Conservation (phyloP, 2,329 filamentous ascomycete species). For the Emergomyces orientalis region DNA sequence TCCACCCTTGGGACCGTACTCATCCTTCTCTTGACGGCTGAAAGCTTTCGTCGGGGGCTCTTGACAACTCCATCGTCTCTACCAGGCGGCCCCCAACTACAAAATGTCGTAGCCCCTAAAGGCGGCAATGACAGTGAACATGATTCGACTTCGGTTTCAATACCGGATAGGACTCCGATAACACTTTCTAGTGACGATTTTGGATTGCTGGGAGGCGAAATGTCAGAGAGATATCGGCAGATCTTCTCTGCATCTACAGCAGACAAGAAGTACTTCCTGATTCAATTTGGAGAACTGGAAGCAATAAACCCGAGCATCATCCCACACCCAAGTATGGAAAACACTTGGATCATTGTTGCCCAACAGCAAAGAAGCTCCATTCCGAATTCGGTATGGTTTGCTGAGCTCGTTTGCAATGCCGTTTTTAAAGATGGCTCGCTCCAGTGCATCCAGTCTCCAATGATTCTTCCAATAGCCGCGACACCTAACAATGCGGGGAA, state of each 20-base stretch:
- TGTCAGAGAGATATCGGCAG: slow-evolving; percentile 20
- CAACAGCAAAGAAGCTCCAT: slow-evolving; percentile 33
- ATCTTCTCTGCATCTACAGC: slow-evolving; percentile 41
- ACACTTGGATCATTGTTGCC: slow-evolving; percentile 46
- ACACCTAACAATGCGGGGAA: slow-evolving; percentile 36
- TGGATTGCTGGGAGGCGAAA: slow-evolving; percentile 2
- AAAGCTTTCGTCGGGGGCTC: not conserved
- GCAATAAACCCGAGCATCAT: slow-evolving; percentile 50
- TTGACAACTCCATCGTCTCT: not conserved
- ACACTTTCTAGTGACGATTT: not conserved
- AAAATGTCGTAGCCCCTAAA: not conserved
- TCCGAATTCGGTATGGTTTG: slow-evolving; percentile 26
- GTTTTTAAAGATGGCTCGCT: slow-evolving; percentile 33
- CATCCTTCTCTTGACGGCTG: not conserved
- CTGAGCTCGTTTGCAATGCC: slow-evolving; percentile 45
- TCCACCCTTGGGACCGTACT: not conserved
- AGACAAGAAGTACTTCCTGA: slow-evolving; percentile 42
- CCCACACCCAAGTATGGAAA: slow-evolving; percentile 42
- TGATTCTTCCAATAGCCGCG: slow-evolving; percentile 39
- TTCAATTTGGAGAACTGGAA: slow-evolving; percentile 38
- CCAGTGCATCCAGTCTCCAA: slow-evolving; percentile 35
- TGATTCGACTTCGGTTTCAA: not conserved
- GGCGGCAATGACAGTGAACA: not conserved
- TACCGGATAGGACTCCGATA: not conserved
- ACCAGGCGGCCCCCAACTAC: not conserved